Base-by-base conservation (phyloP, 805 yeast genomes). In the Nakazawaea wickerhamii region DNA sequence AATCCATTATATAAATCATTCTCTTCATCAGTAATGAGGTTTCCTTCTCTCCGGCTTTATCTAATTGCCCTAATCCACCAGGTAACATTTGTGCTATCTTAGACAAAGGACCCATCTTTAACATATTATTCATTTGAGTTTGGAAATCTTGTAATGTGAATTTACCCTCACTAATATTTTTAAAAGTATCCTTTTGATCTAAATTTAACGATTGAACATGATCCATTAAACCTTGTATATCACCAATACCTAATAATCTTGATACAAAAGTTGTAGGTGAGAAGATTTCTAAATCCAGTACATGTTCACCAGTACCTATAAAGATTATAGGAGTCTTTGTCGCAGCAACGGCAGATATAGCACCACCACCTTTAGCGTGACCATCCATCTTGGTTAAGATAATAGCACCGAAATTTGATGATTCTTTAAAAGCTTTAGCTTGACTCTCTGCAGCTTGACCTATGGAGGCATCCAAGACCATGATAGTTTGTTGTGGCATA, bases 341-440 rank as follows among this genome's bases (percentile, higher is more conserved):
- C 2, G 96, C 93, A 2, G 99, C 99, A 42, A 91, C 97, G 0
- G 99, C 99, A 30, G 96, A 88, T 42, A 91, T 90, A 23, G 99
- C 99, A 71, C 99, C 99, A 67, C 99, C 99, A 61, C 99, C 99
- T 65, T 85, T 91, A 30, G 98, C 99, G 57, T 93, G 97, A 40
- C 98, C 98, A 64, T 91, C 99, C 95, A 91, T 81, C 62, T 91
- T 91, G 18, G 99, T 91, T 58, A 91, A 73, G 46, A 91, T 84
- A 49, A 91, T 91, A 20, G 97, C 89, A 54, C 99, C 99, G 57
- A 93, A 93, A 58, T 91, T 81, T 4, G 96, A 72, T 25, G 90
- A 78, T 40, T 90, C 96, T 63, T 91, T 93, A 68, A 91, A 91
- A 0, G 99, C 99, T 55, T 75, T 76, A 4, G 96, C 87, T 64